phyloP scores from a whole-genome alignment of 306 rosid genomes.

The Cotoneaster glaucophyllus region DNA sequence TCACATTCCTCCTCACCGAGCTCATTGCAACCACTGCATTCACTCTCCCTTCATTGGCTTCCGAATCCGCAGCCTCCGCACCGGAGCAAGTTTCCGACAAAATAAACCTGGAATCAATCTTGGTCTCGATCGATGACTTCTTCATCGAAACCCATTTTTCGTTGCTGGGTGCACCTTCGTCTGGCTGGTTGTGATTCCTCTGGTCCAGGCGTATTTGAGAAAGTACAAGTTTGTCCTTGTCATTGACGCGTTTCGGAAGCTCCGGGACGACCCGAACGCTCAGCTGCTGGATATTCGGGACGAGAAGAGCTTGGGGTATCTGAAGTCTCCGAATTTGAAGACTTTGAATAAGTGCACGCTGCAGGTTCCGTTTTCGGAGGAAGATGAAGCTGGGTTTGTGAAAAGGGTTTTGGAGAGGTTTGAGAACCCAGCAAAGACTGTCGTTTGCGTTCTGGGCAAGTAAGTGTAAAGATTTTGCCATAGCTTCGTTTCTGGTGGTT shows the following conservation, averaged over 20 bases:
- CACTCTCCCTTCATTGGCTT: constrained; percentile 48
- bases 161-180: constrained; percentile 75
- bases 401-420: constrained; percentile 51
- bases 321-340: constrained; percentile 70
- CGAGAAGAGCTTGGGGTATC: constrained; percentile 39
- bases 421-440: constrained; percentile 47
- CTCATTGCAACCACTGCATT: constrained; percentile 32
- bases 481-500: background rate
- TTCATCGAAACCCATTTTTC: constrained; percentile 70
- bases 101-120: constrained; percentile 57
- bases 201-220: constrained; percentile 43
- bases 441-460: constrained; percentile 65
- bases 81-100: constrained; percentile 39
- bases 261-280: constrained; percentile 50
- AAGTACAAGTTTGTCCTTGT: constrained; percentile 67
- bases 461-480: constrained; percentile 21
- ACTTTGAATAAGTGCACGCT: constrained; percentile 58
- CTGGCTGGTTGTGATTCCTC: constrained; percentile 72
- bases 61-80: constrained; percentile 32
- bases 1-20: constrained; percentile 29
- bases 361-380: constrained; percentile 54
- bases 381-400: constrained; percentile 64
- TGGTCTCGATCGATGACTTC: constrained; percentile 62
- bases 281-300: constrained; percentile 83
- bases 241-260: constrained; percentile 67